A percentile compares a stretch with the other conserved stretches of the same genome.
These are phyloP conservation scores for Ampelomyces quisqualis DNA, from an alignment of 2,329 filamentous ascomycete species.

Conservation along the genomic window DNA sequence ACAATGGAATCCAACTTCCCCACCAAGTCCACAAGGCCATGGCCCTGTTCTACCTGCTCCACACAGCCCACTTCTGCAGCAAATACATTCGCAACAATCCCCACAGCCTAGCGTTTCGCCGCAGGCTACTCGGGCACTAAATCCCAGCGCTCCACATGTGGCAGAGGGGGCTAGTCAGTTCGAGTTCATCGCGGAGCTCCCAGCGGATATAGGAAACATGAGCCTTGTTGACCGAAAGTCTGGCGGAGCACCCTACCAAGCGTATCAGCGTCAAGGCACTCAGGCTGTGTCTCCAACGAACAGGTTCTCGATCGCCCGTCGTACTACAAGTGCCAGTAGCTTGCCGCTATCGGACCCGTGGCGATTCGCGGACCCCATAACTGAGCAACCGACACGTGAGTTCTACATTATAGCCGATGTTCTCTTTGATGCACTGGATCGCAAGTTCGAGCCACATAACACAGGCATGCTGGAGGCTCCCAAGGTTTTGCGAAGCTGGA, in stretches of 20 bases:
- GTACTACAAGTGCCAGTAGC: constrained; percentile 31
- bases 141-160: no score
- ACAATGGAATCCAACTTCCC: constrained; percentile 24
- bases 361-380: constrained; percentile 36
- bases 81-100: constrained; percentile 11
- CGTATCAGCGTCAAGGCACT: constrained; percentile 24
- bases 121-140: constrained; percentile 9
- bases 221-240: constrained; percentile 22
- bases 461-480: constrained; percentile 38
- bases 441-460: constrained; percentile 38
- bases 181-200: constrained; percentile 39
- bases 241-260: constrained; percentile 25
- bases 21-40: constrained; percentile 2
- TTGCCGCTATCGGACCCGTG: constrained; percentile 37
- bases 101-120: constrained; percentile 10
- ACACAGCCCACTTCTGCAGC: constrained; percentile 21
- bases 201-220: constrained; percentile 35
- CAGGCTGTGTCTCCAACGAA: constrained; percentile 20
- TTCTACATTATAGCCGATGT: constrained; percentile 41
- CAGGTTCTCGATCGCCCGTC: constrained; percentile 30
- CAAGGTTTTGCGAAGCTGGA: constrained; percentile 38
- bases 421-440: constrained; percentile 37
- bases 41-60: constrained; percentile 14
- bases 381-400: constrained; percentile 38
- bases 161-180: constrained; percentile 21